Base-by-base conservation (phyloP, 805 yeast species). In the Saccharomycopsis babjevae region DNA sequence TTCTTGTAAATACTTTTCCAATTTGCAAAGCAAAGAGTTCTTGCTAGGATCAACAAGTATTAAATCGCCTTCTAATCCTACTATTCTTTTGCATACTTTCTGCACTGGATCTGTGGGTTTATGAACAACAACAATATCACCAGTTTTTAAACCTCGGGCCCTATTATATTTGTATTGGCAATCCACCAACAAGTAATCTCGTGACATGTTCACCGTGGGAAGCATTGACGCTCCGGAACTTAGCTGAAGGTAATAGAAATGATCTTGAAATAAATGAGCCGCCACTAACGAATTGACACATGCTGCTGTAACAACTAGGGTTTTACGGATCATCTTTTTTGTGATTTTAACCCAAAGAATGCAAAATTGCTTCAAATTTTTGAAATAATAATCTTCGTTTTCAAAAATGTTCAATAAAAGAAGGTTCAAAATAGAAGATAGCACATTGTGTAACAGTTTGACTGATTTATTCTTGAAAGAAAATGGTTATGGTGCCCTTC, bases 161-260 rank as follows among this genome's bases (percentile, higher is more conserved):
- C 52, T 46, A 22, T 46, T 46, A 56, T 78, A 72, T 58, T 83
- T 77, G 69, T 81, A 79, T 59, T 75, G 71, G 67, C 89, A 93
- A 66, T 84, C 76, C 1, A 89, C 88, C 66, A 88, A 88, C 15
- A 89, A 96, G 70, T 80, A 89, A 71, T 93, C 97, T 57, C 86
- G 81, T 25, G 79, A 74, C 10, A 85, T 82, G 58, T 85, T 84
- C 25, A 94, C 73, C 0, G 98, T 91, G 0, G 98, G 97, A 46
- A 94, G 78, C 99, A 94, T 94, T 32, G 96, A 88, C 69, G 91
- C 97, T 1, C 99, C 99, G 65, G 84, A 76, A 0, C 98, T 89
- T 67, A 84, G 90, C 7, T 91, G 81, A 70, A 86, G 83, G 68
- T 89, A 96, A 68, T 83, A 86, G 18, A 86, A 72, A 68, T 84